Percentiles rank a stretch among this genome's conserved stretches.
These are phyloP conservation scores for Arachis monticola DNA, from an alignment of 331 rosid genomes.

Conservation along the genomic window DNA sequence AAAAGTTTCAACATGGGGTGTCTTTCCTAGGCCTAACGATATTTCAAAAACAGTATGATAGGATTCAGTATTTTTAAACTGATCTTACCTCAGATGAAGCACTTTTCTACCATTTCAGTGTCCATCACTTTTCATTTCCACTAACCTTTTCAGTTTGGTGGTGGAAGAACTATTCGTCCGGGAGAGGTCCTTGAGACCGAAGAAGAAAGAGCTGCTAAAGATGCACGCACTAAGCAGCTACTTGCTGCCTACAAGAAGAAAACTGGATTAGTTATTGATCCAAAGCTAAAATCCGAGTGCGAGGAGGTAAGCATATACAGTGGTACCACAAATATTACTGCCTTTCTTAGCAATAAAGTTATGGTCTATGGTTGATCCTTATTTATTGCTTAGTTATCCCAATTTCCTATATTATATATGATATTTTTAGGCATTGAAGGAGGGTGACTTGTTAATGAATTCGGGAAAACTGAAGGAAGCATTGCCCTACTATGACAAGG, in stretches of 20 bases:
- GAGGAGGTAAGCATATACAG: constrained; percentile 60
- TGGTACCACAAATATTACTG: not conserved
- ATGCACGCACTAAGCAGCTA: constrained; percentile 66
- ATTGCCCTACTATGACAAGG: constrained; percentile 66
- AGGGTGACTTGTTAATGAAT: constrained; percentile 79
- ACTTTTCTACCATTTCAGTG: not conserved
- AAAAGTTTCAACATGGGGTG: constrained; percentile 93
- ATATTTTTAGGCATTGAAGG: constrained; percentile 60
- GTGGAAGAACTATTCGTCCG: constrained; percentile 78
- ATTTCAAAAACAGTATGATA: constrained; percentile 81
- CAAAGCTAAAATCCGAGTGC: constrained; percentile 73
- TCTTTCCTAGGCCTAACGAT: constrained; percentile 86
- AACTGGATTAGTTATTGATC: constrained; percentile 64
- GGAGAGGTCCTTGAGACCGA: constrained; percentile 78
- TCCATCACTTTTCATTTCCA: not conserved
- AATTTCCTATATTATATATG: constrained; percentile 2
- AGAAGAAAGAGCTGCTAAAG: constrained; percentile 82
- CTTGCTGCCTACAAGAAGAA: constrained; percentile 75
- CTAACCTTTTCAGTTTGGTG: constrained; percentile 69
- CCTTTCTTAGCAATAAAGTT: not conserved
- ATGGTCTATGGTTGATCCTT: not conserved
- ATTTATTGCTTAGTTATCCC: not conserved
- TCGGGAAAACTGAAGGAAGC: constrained; percentile 74
- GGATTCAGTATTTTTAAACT: not conserved
- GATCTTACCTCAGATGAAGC: constrained; percentile 18